These are phyloP conservation scores for Dimocarpus longan DNA, from an alignment of 345 rosid genomes.

Conservation along the genomic window DNA sequence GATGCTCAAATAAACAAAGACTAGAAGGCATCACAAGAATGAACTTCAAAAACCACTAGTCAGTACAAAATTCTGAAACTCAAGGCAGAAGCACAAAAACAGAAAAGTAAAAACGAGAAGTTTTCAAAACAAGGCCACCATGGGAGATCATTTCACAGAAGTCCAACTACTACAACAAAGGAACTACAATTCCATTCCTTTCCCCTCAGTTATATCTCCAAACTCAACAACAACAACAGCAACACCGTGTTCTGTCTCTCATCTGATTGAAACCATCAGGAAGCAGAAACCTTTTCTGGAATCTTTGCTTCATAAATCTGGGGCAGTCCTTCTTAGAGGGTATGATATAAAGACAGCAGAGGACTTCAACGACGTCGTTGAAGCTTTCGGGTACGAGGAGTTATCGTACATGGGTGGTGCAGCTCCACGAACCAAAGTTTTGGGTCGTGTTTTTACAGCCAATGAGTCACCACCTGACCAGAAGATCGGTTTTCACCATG, in stretches of 20 bases:
- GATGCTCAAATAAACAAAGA: too few species aligned
- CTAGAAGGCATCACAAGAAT: too few species aligned
- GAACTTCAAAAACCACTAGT: too few species aligned
- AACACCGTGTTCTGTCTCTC: constrained; percentile 31
- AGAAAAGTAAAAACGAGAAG: too few species aligned
- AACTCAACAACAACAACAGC: constrained; percentile 11
- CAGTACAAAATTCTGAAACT: too few species aligned
- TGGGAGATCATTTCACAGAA: constrained; percentile 46
- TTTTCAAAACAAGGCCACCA: constrained; percentile 6
- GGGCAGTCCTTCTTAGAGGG: constrained; percentile 66
- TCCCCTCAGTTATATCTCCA: constrained; percentile 62
- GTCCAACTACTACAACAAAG: constrained; percentile 54
- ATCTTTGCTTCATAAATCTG: constrained; percentile 59
- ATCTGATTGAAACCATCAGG: constrained; percentile 41
- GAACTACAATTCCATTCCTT: constrained; percentile 41
- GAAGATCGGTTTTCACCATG: constrained; percentile 91
- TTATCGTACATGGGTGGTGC: constrained; percentile 86
- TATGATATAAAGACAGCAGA: constrained; percentile 60
- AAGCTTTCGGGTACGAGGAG: constrained; percentile 87
- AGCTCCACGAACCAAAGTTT: constrained; percentile 80
- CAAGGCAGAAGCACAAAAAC: too few species aligned
- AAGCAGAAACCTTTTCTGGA: constrained; percentile 54
- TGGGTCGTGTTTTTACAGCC: constrained; percentile 92
- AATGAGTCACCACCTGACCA: constrained; percentile 96
- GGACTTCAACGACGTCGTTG: constrained; percentile 86